phyloP scores from a whole-genome alignment of 495 filamentous ascomycete species.

The Aspergillus carlsbadensis region DNA sequence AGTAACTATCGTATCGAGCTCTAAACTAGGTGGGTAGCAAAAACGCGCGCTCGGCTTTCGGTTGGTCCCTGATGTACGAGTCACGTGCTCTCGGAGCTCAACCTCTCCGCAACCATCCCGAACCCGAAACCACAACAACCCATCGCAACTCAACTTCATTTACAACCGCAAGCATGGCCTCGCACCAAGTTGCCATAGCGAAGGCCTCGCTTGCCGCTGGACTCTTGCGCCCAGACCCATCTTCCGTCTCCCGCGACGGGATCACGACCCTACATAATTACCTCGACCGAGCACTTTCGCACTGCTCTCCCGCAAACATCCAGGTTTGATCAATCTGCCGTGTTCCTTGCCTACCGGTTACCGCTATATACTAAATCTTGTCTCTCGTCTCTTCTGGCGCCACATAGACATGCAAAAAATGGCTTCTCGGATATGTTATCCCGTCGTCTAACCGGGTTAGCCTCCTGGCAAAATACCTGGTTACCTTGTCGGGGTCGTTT shows the following conservation, averaged over 20 bases:
- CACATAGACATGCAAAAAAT: constrained; percentile 83
- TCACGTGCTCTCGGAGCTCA: background rate
- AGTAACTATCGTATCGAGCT: too few species aligned
- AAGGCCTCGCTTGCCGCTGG: constrained; percentile 77
- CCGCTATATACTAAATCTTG: constrained; percentile 54
- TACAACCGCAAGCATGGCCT: constrained; percentile 53
- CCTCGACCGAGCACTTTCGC: constrained; percentile 64
- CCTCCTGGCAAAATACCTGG: constrained; percentile 74
- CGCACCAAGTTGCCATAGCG: constrained; percentile 75
- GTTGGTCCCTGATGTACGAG: too few species aligned
- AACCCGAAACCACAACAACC: background rate
- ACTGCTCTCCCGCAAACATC: constrained; percentile 82
- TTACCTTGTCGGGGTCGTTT: constrained; percentile 64
- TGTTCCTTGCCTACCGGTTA: constrained; percentile 23
- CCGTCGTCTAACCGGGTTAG: constrained; percentile 64
- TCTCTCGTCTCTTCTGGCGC: constrained; percentile 23
- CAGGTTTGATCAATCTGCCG: constrained; percentile 75
- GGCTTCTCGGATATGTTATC: constrained; percentile 71
- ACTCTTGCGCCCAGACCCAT: constrained; percentile 74
- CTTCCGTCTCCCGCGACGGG: constrained; percentile 65
- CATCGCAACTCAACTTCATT: background rate
- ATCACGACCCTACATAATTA: constrained; percentile 68
- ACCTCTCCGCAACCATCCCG: background rate
- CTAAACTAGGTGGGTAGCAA: too few species aligned
- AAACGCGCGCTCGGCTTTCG: too few species aligned